Conservation (phyloP, 148 eudicot genomes). For the Camellia sinensis region DNA sequence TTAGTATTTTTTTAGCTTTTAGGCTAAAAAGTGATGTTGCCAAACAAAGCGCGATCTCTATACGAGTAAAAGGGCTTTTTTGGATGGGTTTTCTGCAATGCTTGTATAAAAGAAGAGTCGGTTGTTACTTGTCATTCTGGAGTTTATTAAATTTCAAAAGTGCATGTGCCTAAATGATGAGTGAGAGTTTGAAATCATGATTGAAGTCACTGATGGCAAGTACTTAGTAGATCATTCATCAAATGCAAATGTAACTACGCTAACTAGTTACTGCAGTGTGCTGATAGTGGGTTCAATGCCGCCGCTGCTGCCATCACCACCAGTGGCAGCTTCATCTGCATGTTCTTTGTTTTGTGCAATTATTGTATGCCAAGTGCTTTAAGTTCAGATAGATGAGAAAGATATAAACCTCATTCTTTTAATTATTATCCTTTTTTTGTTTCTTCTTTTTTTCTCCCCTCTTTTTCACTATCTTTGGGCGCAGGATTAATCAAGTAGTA, state of each 20-base stretch:
- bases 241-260: neutral
- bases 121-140: neutral
- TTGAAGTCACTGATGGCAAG: neutral
- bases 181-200: neutral
- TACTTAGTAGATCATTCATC: neutral
- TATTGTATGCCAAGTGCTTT: slow-evolving; percentile 5
- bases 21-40: too few species aligned
- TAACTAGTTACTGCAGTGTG: neutral
- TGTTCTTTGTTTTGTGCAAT: neutral
- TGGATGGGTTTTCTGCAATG: neutral
- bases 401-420: slow-evolving; percentile 14
- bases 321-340: neutral
- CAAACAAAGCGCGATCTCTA: neutral
- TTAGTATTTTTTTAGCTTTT: too few species aligned
- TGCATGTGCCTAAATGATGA: neutral
- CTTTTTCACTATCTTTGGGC: slow-evolving; percentile 24
- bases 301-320: too few species aligned
- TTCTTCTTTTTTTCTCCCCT: neutral
- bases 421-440: slow-evolving; percentile 12
- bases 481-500: slow-evolving; percentile 30
- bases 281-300: neutral
- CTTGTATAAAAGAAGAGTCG: neutral
- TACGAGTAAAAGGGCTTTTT: neutral
- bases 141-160: neutral
- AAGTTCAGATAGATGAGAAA: slow-evolving; percentile 11